Evolutionary conservation across 2,329 filamentous ascomycete genomes (phyloP), one percentile per base, ranked within the genome.

Genomic region (Macrophomina phaseolina): DNA sequence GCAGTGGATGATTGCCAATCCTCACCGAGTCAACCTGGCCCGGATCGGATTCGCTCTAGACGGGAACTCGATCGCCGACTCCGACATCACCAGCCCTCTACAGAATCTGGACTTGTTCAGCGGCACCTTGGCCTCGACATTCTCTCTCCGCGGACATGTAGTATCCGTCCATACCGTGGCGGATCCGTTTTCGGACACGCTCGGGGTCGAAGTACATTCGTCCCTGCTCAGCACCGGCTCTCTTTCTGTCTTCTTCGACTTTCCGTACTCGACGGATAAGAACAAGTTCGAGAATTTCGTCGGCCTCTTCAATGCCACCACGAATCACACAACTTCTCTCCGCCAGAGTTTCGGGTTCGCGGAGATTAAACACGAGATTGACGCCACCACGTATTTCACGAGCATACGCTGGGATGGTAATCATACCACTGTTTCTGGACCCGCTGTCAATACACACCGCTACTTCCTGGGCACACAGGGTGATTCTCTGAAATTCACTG

Each of bases 211-310:
- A 7, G 73, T 85, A 11, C 72, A 77, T 12, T 85, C 83, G 0
- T 70, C 76, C 0, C 72, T 85, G 2, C 69, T 86, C 7, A 71
- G 70, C 4, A 68, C 69, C 1, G 79, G 77, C 0, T 69, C 71
- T 4, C 71, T 86, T 7, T 80, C 81, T 0, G 71, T 86, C 5
- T 85, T 85, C 69, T 80, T 86, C 65, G 84, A 86, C 64, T 86
- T 84, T 65, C 84, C 85, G 2, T 82, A 83, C 64, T 77, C 83
- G 23, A 82, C 79, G 16, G 77, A 78, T 11, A 73, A 73, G 32
- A 82, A 84, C 69, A 86, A 86, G 69, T 86, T 86, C 66, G 83
- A 86, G 45, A 83, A 83, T 1, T 86, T 83, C 68, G 84, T 87
- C 1, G 84, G 84, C 1, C 72, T 84, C 4, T 85, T 82, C 74